Conservation (phyloP, 78 protist species). For the Andalucia godoyi region DNA sequence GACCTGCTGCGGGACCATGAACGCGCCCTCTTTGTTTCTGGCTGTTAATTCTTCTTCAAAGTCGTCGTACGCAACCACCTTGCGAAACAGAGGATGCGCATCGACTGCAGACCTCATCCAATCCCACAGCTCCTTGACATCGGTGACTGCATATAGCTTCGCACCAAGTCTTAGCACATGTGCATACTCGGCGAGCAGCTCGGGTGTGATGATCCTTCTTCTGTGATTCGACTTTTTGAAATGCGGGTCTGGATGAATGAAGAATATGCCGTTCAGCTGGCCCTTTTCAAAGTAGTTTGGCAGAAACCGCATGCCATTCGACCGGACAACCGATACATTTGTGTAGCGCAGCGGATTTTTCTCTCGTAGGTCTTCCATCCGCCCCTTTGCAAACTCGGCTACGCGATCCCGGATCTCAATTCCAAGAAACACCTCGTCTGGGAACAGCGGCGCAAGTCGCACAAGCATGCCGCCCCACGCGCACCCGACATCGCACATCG, state of each 20-base stretch:
- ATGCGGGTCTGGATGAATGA: conserved; percentile 93
- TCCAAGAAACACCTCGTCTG: conserved; percentile 57
- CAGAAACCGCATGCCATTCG: conserved; percentile 82
- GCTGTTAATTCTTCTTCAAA: no score
- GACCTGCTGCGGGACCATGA: not conserved
- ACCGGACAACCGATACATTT: conserved; percentile 58
- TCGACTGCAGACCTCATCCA: conserved; percentile 76
- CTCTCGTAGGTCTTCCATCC: not conserved
- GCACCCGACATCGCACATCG: conserved; percentile 78
- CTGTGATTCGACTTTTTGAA: conserved; percentile 73
- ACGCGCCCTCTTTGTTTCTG: no score
- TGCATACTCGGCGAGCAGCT: conserved; percentile 79
- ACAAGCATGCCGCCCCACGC: conserved; percentile 83
- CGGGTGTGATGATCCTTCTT: conserved; percentile 64
- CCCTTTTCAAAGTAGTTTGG: conserved; percentile 75
- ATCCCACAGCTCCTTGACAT: conserved; percentile 65
- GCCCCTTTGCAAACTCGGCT: conserved; percentile 33
- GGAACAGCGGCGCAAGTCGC: conserved; percentile 22
- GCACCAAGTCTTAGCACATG: conserved; percentile 61
- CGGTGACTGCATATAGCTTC: conserved; percentile 73
- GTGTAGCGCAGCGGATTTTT: conserved; percentile 19
- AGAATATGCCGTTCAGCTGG: conserved; percentile 67
- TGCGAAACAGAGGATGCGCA: conserved; percentile 76
- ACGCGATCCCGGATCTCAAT: conserved; percentile 81
- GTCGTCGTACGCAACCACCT: no score